phyloP scores from a whole-genome alignment of 192 early-diverging fungal species.

The Backusella macrospora region DNA sequence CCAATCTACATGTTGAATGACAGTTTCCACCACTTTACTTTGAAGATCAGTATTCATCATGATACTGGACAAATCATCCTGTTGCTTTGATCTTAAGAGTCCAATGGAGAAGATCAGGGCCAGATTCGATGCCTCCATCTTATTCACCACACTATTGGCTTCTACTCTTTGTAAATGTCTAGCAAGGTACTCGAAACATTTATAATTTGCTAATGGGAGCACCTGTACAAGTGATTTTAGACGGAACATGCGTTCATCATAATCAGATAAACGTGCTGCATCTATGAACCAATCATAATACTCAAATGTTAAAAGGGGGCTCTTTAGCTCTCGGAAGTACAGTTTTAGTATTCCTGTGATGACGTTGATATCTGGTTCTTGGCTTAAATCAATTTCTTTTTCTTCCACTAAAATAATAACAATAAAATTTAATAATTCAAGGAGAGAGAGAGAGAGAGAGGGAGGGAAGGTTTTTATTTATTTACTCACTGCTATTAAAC shows the following conservation, averaged over 20 bases:
- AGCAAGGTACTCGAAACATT: slow-evolving; percentile 65
- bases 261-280: slow-evolving; percentile 62
- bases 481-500: slow-evolving; percentile 57
- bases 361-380: slow-evolving; percentile 69
- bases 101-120: slow-evolving; percentile 88
- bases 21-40: slow-evolving; percentile 66
- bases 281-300: slow-evolving; percentile 71
- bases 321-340: slow-evolving; percentile 72
- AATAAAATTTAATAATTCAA: not conserved
- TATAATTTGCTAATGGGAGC: slow-evolving; percentile 60
- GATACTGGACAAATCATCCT: slow-evolving; percentile 62
- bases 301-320: slow-evolving; percentile 70
- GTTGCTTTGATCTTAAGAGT: slow-evolving; percentile 60
- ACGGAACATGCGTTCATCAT: slow-evolving; percentile 68
- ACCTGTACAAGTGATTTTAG: slow-evolving; percentile 70
- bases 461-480: no score
- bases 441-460: no score
- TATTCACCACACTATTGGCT: slow-evolving; percentile 71
- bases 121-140: slow-evolving; percentile 91
- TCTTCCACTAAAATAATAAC: slow-evolving; percentile 2
- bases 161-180: slow-evolving; percentile 66
- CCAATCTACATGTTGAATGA: slow-evolving; percentile 71
- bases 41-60: slow-evolving; percentile 67
- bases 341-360: slow-evolving; percentile 73
- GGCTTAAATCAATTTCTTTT: slow-evolving; percentile 43